Base-by-base conservation (phyloP, 164 flowering plant species). In the Litsea cubeba region DNA sequence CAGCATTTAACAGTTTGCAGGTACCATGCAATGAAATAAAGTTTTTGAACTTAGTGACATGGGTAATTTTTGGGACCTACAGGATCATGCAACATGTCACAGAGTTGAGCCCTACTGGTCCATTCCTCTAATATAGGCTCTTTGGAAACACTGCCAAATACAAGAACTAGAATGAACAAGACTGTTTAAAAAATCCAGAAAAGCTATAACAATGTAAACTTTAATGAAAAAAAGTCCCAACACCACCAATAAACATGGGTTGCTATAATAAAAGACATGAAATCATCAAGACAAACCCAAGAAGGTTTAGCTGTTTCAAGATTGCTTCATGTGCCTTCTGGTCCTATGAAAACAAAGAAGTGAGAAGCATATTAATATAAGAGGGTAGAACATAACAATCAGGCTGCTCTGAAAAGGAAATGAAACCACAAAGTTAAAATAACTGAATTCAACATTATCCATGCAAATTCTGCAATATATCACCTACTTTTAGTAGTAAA, bases 311-410 rank as follows among this genome's bases (percentile, higher is more conserved):
- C 70, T 49, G 90, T 82, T 87, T 96, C 84, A 94, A 78, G 75
- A 96, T 90, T 74, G 99, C 97, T 80, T 89, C 86, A 82, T 96
- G 99, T 69, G 97, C 97, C 79, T 88, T 92, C 82, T 96, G 99
- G 71, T 91, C 94, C 99, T 96, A 72, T 65, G 32, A 64, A 67
- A 40, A 67, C 40, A 35, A 23, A 62, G 66, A 58, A 12, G 50
- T 25, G 50, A 60, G 15, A 15, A 54, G 35, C n/a, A 6, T 10
- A 15, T 72, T 25, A 58, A 66, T 30, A 66, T 30, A 28, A 30
- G 11, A 66, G 22, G 12, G n/a, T 32, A 26, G 69, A 30, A 17
- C 40, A 30, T 15, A 18, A 30, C 28, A 15, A 15, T 14, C 30
- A 30, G 24, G 18, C 17, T 12, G 46, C 32, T 66, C 32, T 15